Evolutionary conservation across 2,329 filamentous ascomycete genomes (phyloP).

Genomic region (Xylariaceae sp.): DNA sequence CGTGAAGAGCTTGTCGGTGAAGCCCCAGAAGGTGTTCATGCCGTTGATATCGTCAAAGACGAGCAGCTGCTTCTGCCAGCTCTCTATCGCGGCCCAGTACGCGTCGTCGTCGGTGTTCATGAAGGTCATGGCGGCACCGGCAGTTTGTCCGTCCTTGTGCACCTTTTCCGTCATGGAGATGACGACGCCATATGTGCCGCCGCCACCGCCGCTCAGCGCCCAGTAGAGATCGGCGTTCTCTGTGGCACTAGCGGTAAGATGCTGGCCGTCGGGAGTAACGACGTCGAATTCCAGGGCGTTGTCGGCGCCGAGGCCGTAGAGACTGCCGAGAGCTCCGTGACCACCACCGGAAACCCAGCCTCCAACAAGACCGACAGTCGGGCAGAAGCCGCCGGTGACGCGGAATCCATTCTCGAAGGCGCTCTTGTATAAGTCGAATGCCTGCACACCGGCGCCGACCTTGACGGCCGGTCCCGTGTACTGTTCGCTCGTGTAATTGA

Average conservation of each 20-base stretch:
- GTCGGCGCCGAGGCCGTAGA: constrained; percentile 45
- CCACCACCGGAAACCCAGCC: constrained; percentile 45
- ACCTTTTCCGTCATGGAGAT: constrained; percentile 34
- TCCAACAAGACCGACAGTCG: constrained; percentile 45
- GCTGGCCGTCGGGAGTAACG: constrained; percentile 41
- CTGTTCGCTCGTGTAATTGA: neutral
- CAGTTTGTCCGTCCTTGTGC: constrained; percentile 23
- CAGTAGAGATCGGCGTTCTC: constrained; percentile 45
- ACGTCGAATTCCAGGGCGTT: constrained; percentile 46
- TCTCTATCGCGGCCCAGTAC: constrained; percentile 25
- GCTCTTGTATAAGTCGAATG: constrained; percentile 35
- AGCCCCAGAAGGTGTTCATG: neutral
- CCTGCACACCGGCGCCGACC: constrained; percentile 44
- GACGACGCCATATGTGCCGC: constrained; percentile 40
- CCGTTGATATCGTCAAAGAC: neutral
- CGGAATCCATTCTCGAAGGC: constrained; percentile 35
- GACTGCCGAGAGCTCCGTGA: constrained; percentile 43
- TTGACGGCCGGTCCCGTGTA: constrained; percentile 43
- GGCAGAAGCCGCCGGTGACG: constrained; percentile 42
- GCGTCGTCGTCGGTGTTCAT: neutral
- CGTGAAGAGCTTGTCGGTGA: no score
- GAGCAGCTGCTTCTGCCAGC: constrained; percentile 1
- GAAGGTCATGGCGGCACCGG: neutral
- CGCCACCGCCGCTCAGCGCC: constrained; percentile 43
- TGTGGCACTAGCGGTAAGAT: constrained; percentile 33